phyloP scores from a whole-genome alignment of 331 rosid species.

The Pyracantha coccinea region DNA sequence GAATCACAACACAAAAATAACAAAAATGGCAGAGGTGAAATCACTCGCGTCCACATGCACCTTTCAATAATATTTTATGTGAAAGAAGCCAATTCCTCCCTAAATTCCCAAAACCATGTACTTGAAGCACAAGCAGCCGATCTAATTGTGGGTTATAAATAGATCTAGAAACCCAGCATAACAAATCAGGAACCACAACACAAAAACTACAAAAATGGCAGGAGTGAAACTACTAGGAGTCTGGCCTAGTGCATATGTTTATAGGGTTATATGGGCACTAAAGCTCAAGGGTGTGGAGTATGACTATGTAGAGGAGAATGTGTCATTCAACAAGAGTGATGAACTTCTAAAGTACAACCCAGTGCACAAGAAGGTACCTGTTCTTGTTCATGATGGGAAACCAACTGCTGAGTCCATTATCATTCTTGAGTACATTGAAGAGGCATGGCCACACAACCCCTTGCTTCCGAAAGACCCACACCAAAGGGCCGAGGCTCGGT shows the following conservation, averaged over 20 bases:
- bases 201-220: background rate
- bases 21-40: slow-evolving; percentile 27
- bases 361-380: slow-evolving; percentile 18
- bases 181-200: background rate
- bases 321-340: slow-evolving; percentile 10
- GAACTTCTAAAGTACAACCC: slow-evolving; percentile 19
- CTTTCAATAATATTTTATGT: too few species aligned
- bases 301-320: slow-evolving; percentile 19
- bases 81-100: too few species aligned
- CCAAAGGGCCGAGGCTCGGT: slow-evolving; percentile 27
- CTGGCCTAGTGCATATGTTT: slow-evolving; percentile 23
- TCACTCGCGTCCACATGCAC: background rate
- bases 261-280: slow-evolving; percentile 3
- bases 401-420: slow-evolving; percentile 13
- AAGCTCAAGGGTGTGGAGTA: slow-evolving; percentile 10
- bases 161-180: too few species aligned
- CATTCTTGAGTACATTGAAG: slow-evolving; percentile 25
- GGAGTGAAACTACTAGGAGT: slow-evolving; percentile 21
- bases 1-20: background rate
- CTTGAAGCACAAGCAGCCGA: too few species aligned
- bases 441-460: slow-evolving; percentile 21
- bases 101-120: too few species aligned
- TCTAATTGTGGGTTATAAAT: too few species aligned
- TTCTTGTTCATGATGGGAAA: slow-evolving; percentile 21
- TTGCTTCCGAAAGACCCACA: slow-evolving; percentile 26